A percentile compares a stretch with the other conserved stretches of the same genome.
Conservation (phyloP, 805 yeast species). For the Tetrapisispora taiwanensis region DNA sequence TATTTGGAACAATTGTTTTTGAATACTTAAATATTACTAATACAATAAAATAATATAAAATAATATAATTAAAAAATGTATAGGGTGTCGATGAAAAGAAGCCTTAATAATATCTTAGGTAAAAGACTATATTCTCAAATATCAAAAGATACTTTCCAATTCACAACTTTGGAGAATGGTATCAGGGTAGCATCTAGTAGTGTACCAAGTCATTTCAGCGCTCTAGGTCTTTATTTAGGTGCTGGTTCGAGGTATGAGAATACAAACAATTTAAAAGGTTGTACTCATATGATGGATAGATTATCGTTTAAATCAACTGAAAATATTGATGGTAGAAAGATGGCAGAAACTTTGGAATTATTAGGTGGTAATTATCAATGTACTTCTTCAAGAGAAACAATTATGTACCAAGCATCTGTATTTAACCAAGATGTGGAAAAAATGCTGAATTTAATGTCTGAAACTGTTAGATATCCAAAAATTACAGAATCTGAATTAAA, state of each 20-base stretch:
- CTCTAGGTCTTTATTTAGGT: conserved; percentile 78
- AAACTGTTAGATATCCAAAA: conserved; percentile 66
- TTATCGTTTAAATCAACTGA: conserved; percentile 71
- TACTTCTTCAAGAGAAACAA: conserved; percentile 81
- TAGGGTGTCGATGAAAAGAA: neutral
- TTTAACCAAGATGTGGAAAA: conserved; percentile 74
- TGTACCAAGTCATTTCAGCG: conserved; percentile 83
- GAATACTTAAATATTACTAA: no score
- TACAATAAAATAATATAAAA: no score
- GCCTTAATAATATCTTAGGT: neutral
- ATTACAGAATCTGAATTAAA: conserved; percentile 59
- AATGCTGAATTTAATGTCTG: conserved; percentile 68
- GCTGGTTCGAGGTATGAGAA: conserved; percentile 86
- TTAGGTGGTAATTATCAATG: conserved; percentile 94
- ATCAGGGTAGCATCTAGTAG: conserved; percentile 74
- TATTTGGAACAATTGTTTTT: no score
- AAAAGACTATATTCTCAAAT: conserved; percentile 17
- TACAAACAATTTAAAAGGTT: conserved; percentile 44
- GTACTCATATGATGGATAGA: conserved; percentile 76
- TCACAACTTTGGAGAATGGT: conserved; percentile 54
- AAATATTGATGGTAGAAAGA: conserved; percentile 47
- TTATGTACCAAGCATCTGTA: conserved; percentile 90
- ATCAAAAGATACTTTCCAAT: conserved; percentile 13
- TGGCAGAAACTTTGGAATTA: conserved; percentile 65
- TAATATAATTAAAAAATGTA: neutral